Evolutionary conservation across 257 asterid species (phyloP), one percentile per base, ranked within the genome.

Genomic region (Thymus mandschuricus): DNA sequence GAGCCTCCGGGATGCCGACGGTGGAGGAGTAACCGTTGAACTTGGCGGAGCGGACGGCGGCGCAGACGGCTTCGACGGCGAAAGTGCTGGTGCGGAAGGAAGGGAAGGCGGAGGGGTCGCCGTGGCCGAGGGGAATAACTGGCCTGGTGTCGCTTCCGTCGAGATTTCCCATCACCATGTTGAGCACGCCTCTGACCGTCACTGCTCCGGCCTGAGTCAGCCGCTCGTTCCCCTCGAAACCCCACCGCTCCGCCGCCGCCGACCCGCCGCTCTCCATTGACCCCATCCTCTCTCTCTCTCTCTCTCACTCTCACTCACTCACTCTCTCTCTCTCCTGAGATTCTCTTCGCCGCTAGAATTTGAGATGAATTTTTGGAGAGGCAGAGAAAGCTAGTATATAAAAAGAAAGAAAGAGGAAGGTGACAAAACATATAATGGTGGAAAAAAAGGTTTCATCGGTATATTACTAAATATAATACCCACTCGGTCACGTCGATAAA

Each of bases 21-120:
- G 87, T 67, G 71, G 93, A 67, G 72, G 91, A 64, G 79, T 92
- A 92, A 13, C 98, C 91, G 75, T 92, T 86, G 82, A 83, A 92
- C 21, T 78, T 73, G 41, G 87, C 86, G 69, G 97, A 83, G 60
- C 77, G 83, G 4, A 90, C 55, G 67, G 97, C 86, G 51, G 81
- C 82, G 69, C 86, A 81, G 67, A 90, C 45, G 60, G 96, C 98
- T 31, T 85, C 86, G 50, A 76, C 93, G 0, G 95, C 98, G 0
- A 72, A 73, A 15, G 79, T 43, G 29, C 89, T 15, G 55, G 96
- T 90, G 30, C 88, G 81, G 51, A 86, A 89, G 68, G 85, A 84
- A 9, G 96, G 89, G 78, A 88, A 90, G 21, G 91, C 77, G 68
- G 98, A 92, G 3, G 98, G 98, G 54, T 92, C 98, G 49, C 98